These are phyloP conservation scores for Alloascoidea hylecoeti DNA, from an alignment of 805 yeast genomes.

Conservation along the genomic window DNA sequence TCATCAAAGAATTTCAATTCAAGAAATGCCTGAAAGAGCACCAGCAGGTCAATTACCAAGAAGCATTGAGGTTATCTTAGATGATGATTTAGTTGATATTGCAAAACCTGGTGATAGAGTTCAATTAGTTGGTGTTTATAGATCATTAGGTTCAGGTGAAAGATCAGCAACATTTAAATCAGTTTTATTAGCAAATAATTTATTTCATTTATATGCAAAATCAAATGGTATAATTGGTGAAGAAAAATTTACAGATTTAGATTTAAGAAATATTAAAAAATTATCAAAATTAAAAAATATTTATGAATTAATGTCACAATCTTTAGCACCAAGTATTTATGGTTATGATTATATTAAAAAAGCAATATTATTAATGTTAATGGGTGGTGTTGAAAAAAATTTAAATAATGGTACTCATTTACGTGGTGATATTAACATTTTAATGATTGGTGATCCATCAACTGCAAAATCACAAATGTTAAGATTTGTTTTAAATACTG, in stretches of 20 bases:
- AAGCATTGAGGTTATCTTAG: conserved; percentile 81
- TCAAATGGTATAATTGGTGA: conserved; percentile 65
- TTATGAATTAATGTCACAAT: conserved; percentile 67
- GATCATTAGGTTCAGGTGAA: conserved; percentile 75
- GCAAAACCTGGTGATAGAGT: conserved; percentile 95
- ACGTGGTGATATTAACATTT: conserved; percentile 92
- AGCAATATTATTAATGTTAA: conserved; percentile 78
- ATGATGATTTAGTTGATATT: conserved; percentile 85
- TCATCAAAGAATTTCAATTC: conserved; percentile 86
- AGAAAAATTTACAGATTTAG: conserved; percentile 60
- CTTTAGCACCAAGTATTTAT: conserved; percentile 91
- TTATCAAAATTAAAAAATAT: conserved; percentile 57
- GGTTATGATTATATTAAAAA: conserved; percentile 86
- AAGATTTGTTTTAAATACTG: conserved; percentile 89
- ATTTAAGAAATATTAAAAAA: conserved; percentile 75
- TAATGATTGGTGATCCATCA: conserved; percentile 98
- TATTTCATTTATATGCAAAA: conserved; percentile 77
- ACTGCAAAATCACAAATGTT: conserved; percentile 96
- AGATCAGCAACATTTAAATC: conserved; percentile 62
- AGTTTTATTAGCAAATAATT: conserved; percentile 76
- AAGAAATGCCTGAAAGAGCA: conserved; percentile 95
- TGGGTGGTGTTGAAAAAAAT: conserved; percentile 93
- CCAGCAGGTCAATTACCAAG: conserved; percentile 98
- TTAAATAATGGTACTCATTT: conserved; percentile 90
- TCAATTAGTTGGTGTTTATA: conserved; percentile 85